A percentile compares a stretch with the other conserved stretches of the same genome.
These are phyloP conservation scores for Colletotrichum shisoi DNA, from an alignment of 2,329 filamentous ascomycete species.

Conservation along the genomic window DNA sequence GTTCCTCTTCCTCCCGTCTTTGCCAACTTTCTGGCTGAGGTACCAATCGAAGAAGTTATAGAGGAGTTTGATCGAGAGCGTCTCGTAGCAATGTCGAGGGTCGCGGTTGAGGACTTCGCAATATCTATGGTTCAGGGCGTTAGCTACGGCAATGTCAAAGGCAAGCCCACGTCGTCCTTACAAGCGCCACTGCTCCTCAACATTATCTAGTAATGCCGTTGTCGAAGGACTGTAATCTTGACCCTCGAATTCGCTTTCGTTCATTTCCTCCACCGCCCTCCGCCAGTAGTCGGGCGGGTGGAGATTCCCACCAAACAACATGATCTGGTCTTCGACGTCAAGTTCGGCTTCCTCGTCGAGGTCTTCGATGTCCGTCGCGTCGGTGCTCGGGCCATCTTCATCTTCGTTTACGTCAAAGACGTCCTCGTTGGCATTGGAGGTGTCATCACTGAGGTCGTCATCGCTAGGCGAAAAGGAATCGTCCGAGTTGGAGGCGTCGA, in stretches of 20 bases:
- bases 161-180: conserved; percentile 9
- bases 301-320: conserved; percentile 40
- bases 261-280: conserved; percentile 30
- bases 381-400: conserved; percentile 1
- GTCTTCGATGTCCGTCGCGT: conserved; percentile 9
- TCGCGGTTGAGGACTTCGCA: conserved; percentile 3
- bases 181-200: conserved; percentile 37
- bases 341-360: neutral
- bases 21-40: conserved; percentile 1
- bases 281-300: conserved; percentile 40
- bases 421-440: neutral
- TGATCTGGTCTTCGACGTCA: conserved; percentile 33
- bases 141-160: neutral
- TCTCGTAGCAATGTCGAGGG: conserved; percentile 14
- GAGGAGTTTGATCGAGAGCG: conserved; percentile 2
- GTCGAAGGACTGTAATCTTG: conserved; percentile 34
- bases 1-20: conserved; percentile 7
- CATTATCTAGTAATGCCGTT: conserved; percentile 21
- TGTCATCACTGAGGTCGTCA: conserved; percentile 3
- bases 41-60: conserved; percentile 10
- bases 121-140: conserved; percentile 3
- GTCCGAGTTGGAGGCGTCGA: neutral
- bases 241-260: conserved; percentile 31
- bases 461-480: conserved; percentile 1
- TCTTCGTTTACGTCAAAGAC: neutral